phyloP scores from a whole-genome alignment of 108 stramenopile genomes.

The Cyclotella choctawhatcheeana region DNA sequence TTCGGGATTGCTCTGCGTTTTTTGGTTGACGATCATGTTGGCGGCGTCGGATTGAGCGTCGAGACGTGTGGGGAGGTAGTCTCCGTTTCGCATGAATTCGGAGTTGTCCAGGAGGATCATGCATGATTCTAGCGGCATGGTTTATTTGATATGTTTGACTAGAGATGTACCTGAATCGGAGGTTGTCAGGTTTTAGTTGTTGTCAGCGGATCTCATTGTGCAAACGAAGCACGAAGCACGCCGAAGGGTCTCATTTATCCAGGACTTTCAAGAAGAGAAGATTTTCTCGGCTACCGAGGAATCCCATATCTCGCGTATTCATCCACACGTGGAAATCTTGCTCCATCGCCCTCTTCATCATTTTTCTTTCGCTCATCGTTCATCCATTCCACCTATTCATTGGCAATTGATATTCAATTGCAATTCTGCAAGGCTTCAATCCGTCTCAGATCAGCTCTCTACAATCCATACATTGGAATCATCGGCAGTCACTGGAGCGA shows the following conservation, averaged over 20 bases:
- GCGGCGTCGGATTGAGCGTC: slow-evolving; percentile 98
- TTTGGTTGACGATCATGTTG: slow-evolving; percentile 91
- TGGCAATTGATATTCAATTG: too few species aligned
- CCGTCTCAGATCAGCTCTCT: too few species aligned
- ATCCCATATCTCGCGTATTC: too few species aligned
- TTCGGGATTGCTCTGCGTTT: slow-evolving; percentile 95
- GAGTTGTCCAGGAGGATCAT: slow-evolving; percentile 98
- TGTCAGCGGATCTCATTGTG: background rate
- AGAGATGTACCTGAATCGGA: background rate
- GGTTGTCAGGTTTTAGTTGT: background rate
- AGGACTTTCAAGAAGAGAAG: background rate
- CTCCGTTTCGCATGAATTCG: slow-evolving; percentile 98
- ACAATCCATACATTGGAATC: too few species aligned
- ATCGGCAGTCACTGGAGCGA: too few species aligned
- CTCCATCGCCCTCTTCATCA: too few species aligned
- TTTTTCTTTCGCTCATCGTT: too few species aligned
- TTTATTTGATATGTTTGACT: background rate
- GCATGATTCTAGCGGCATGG: slow-evolving; percentile 96
- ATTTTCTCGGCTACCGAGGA: background rate
- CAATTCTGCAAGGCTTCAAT: too few species aligned
- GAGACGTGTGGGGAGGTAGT: slow-evolving; percentile 97
- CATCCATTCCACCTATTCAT: too few species aligned
- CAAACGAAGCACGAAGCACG: too few species aligned
- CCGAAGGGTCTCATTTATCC: too few species aligned
- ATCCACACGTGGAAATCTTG: too few species aligned